Conservation (phyloP, 2,329 filamentous ascomycete genomes). For the Penicillium nordicum region DNA sequence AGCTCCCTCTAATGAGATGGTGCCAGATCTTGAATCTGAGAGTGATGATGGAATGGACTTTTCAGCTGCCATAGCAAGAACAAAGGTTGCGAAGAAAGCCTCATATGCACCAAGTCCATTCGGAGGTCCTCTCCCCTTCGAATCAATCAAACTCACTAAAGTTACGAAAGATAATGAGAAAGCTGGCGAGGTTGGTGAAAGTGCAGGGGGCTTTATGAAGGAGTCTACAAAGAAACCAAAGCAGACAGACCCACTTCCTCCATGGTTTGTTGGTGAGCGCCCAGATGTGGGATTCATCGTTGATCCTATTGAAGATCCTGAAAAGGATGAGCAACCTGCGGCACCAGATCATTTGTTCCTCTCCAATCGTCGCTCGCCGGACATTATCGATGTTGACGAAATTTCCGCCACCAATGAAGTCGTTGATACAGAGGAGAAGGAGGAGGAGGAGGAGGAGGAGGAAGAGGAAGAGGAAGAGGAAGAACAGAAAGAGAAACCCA, state of each 20-base stretch:
- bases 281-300: conserved; percentile 32
- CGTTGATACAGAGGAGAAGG: conserved; percentile 30
- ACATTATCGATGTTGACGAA: conserved; percentile 42
- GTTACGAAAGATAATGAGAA: conserved; percentile 42
- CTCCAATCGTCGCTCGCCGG: conserved; percentile 31
- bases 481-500: background rate
- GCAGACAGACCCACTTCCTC: conserved; percentile 39
- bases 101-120: conserved; percentile 52
- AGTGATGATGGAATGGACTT: conserved; percentile 77
- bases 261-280: conserved; percentile 45
- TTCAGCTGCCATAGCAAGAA: conserved; percentile 69
- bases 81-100: conserved; percentile 58
- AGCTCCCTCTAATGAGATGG: conserved; percentile 19
- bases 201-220: conserved; percentile 64
- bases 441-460: background rate
- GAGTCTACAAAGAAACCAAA: conserved; percentile 36
- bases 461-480: background rate
- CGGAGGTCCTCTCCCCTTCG: conserved; percentile 82
- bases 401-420: conserved; percentile 28
- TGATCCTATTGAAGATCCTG: conserved; percentile 23
- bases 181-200: conserved; percentile 52
- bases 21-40: conserved; percentile 38
- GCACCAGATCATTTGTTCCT: conserved; percentile 28
- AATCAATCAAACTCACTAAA: conserved; percentile 69
- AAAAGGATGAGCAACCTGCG: conserved; percentile 20